A percentile compares a stretch with the other conserved stretches of the same genome.
Conservation (phyloP, 805 yeast species). For the Saccharomycopsis oosterbeekiorum region DNA sequence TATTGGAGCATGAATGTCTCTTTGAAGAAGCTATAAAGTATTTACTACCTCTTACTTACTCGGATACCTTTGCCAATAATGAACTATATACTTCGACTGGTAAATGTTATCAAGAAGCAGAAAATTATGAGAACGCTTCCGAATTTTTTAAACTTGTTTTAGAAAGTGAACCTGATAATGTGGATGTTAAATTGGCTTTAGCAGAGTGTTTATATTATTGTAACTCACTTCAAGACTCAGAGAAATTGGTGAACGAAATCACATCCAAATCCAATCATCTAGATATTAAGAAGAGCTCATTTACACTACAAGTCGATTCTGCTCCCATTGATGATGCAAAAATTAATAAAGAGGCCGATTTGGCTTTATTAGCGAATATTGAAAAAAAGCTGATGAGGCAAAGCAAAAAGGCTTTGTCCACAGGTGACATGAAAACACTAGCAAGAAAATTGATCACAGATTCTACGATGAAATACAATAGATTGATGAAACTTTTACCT, state of each 20-base stretch:
- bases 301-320: not conserved
- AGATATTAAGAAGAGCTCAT: not conserved
- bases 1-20: conserved; percentile 56
- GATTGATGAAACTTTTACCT: conserved; percentile 42
- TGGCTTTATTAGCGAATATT: conserved; percentile 5
- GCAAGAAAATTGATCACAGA: conserved; percentile 50
- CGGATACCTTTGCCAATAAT: conserved; percentile 41
- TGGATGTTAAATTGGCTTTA: conserved; percentile 65
- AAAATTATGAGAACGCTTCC: conserved; percentile 57
- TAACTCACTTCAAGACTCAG: conserved; percentile 50
- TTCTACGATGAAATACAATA: conserved; percentile 44
- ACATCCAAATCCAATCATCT: conserved; percentile 19
- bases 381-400: not conserved
- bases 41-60: conserved; percentile 44
- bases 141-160: conserved; percentile 43
- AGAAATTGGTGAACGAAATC: conserved; percentile 44
- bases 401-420: conserved; percentile 21
- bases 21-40: conserved; percentile 70
- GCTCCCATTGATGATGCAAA: not conserved
- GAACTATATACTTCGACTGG: conserved; percentile 51
- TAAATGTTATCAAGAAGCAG: conserved; percentile 66
- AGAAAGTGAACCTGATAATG: conserved; percentile 45
- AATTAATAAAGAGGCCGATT: not conserved
- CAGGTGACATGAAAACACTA: conserved; percentile 41
- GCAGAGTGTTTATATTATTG: conserved; percentile 73